phyloP scores from a whole-genome alignment of 2,329 filamentous ascomycete species.

The Elsinoe ampelina region DNA sequence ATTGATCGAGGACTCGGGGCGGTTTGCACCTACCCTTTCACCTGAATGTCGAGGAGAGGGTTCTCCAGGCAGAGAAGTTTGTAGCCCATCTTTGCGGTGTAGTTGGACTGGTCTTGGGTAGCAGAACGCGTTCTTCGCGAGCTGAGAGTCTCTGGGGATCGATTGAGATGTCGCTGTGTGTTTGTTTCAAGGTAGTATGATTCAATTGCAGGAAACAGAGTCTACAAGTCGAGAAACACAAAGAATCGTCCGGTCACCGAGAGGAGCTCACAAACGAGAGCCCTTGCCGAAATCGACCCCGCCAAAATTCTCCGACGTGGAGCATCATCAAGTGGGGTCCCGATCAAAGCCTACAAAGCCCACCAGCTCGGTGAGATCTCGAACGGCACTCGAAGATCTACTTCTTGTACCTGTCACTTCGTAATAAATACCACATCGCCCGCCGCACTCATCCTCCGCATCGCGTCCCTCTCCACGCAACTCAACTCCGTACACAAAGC shows the following conservation, averaged over 20 bases:
- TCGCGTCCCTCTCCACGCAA: constrained; percentile 59
- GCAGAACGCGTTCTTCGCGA: neutral
- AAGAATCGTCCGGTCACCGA: constrained; percentile 10
- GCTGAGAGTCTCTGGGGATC: neutral
- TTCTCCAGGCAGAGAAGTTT: constrained; percentile 92
- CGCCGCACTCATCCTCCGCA: constrained; percentile 57
- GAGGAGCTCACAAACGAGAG: neutral
- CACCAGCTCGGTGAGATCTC: neutral
- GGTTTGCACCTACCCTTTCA: constrained; percentile 46
- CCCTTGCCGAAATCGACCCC: neutral
- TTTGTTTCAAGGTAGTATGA: neutral
- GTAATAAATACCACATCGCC: constrained; percentile 17
- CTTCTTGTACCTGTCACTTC: neutral
- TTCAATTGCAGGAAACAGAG: neutral
- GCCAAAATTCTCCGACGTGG: constrained; percentile 8
- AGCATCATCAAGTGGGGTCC: constrained; percentile 6
- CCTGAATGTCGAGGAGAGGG: constrained; percentile 96
- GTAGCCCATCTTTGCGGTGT: constrained; percentile 37
- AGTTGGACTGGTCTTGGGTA: neutral
- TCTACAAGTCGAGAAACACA: neutral
- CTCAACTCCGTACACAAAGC: constrained; percentile 72
- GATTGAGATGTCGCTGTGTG: neutral
- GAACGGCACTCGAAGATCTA: neutral
- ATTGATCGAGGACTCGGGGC: neutral
- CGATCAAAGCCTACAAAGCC: neutral